phyloP scores from a whole-genome alignment of 1,284 basidiomycete genomes.

The Sporisorium sorghi region DNA sequence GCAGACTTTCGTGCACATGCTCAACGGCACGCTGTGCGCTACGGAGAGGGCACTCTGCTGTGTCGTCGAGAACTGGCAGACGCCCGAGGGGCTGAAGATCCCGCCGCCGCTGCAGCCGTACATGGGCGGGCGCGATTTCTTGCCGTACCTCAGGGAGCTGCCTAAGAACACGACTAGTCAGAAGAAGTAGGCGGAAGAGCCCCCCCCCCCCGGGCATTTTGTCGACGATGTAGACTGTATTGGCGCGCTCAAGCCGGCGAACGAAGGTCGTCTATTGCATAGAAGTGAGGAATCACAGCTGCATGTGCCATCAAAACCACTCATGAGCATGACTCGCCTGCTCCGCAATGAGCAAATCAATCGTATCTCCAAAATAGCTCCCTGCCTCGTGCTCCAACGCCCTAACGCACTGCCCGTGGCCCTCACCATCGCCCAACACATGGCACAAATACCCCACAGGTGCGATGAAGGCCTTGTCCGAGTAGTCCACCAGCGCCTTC shows the following conservation, averaged over 20 bases:
- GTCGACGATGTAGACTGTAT: constrained; percentile 1
- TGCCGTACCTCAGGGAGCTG: constrained; percentile 86
- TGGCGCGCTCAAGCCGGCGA: no score
- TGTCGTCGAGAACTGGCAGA: constrained; percentile 98
- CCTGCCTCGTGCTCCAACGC: constrained; percentile 42
- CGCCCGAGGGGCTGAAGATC: constrained; percentile 88
- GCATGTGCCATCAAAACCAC: constrained; percentile 32
- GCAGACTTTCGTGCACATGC: constrained; percentile 68
- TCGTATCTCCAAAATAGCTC: constrained; percentile 64
- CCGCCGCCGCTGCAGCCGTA: constrained; percentile 90
- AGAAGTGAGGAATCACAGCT: not conserved
- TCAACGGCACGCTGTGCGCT: constrained; percentile 88
- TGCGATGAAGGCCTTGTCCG: constrained; percentile 62
- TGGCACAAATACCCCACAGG: constrained; percentile 58
- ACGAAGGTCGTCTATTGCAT: constrained; percentile 8
- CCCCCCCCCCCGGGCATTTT: no score
- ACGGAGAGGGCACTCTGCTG: constrained; percentile 96
- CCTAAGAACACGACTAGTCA: constrained; percentile 76
- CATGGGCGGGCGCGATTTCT: constrained; percentile 93
- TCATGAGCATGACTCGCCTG: constrained; percentile 50
- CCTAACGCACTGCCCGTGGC: constrained; percentile 39
- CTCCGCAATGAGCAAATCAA: constrained; percentile 61
- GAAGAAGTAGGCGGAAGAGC: constrained; percentile 72
- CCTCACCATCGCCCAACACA: constrained; percentile 45
- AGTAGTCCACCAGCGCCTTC: constrained; percentile 55